Percentiles rank a stretch among this genome's conserved stretches.
These are phyloP conservation scores for Aspergillus heteromorphus DNA, from an alignment of 495 filamentous ascomycete species.

Conservation along the genomic window DNA sequence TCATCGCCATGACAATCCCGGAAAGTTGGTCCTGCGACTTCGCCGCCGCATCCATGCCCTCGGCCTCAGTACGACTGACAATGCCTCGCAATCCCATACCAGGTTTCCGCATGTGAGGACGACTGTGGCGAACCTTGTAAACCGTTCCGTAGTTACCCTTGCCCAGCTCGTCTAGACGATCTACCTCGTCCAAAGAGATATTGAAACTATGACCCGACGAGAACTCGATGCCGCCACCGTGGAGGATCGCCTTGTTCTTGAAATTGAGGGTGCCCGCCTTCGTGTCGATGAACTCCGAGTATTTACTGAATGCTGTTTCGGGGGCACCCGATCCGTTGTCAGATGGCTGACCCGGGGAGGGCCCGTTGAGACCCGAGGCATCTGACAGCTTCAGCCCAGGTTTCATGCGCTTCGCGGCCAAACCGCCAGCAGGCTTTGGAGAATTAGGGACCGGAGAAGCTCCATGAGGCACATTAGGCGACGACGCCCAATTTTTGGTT, in stretches of 20 bases:
- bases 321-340: slow-evolving; percentile 16
- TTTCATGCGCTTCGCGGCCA: slow-evolving; percentile 51
- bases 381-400: slow-evolving; percentile 48
- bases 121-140: slow-evolving; percentile 87
- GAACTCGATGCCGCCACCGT: slow-evolving; percentile 86
- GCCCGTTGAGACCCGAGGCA: slow-evolving; percentile 31
- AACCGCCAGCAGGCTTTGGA: slow-evolving; percentile 41
- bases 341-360: slow-evolving; percentile 15
- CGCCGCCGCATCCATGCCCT: slow-evolving; percentile 15
- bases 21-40: slow-evolving; percentile 40
- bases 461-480: slow-evolving; percentile 35
- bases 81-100: slow-evolving; percentile 70
- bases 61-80: slow-evolving; percentile 33
- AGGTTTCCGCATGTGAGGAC: slow-evolving; percentile 70
- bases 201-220: slow-evolving; percentile 82
- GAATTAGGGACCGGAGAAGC: slow-evolving; percentile 22
- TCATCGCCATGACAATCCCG: slow-evolving; percentile 95
- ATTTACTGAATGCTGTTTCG: slow-evolving; percentile 79
- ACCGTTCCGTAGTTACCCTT: slow-evolving; percentile 99
- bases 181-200: slow-evolving; percentile 94
- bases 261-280: slow-evolving; percentile 89
- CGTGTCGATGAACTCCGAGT: slow-evolving; percentile 85
- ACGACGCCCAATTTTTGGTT: slow-evolving; percentile 46
- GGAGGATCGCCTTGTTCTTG: slow-evolving; percentile 85
- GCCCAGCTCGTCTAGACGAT: slow-evolving; percentile 89